Evolutionary conservation across 179 eudicot genomes (phyloP).

Genomic region (Spergularia azorica): DNA sequence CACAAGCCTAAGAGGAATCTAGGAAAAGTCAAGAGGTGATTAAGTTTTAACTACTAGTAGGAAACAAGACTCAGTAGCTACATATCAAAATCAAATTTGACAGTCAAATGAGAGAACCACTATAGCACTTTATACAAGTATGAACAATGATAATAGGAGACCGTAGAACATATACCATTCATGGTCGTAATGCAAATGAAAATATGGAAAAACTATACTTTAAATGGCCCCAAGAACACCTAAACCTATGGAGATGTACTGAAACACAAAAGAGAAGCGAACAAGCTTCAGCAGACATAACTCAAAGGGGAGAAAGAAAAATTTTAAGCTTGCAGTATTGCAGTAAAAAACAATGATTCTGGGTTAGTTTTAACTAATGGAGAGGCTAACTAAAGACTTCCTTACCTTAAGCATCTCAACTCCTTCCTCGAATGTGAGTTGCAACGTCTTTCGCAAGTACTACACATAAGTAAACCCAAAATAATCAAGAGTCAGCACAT

Average conservation of each 20-base stretch:
- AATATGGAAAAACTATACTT: too few relatives aligned
- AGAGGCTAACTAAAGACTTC: conserved; percentile 3
- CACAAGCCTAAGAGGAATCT: conserved; percentile 1
- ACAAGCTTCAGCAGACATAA: background rate
- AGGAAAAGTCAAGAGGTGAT: background rate
- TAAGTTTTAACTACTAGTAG: background rate
- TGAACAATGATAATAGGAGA: background rate
- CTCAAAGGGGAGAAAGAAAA: background rate
- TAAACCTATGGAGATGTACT: too few relatives aligned
- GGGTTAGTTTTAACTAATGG: too few relatives aligned
- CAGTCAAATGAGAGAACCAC: background rate
- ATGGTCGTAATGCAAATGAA: background rate
- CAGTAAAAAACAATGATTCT: background rate
- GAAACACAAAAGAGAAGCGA: background rate
- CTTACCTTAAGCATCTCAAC: conserved; percentile 83
- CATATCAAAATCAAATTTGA: background rate
- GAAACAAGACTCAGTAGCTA: background rate
- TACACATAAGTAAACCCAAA: conserved; percentile 35
- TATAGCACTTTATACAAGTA: conserved; percentile 1
- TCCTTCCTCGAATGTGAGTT: conserved; percentile 86
- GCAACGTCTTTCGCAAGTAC: conserved; percentile 74
- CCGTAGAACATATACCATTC: background rate
- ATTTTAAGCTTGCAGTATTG: background rate
- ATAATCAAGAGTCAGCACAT: conserved; percentile 6
- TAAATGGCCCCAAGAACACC: too few relatives aligned